These are phyloP conservation scores for Ustilago loliicola DNA, from an alignment of 1,284 basidiomycete genomes.

Conservation along the genomic window DNA sequence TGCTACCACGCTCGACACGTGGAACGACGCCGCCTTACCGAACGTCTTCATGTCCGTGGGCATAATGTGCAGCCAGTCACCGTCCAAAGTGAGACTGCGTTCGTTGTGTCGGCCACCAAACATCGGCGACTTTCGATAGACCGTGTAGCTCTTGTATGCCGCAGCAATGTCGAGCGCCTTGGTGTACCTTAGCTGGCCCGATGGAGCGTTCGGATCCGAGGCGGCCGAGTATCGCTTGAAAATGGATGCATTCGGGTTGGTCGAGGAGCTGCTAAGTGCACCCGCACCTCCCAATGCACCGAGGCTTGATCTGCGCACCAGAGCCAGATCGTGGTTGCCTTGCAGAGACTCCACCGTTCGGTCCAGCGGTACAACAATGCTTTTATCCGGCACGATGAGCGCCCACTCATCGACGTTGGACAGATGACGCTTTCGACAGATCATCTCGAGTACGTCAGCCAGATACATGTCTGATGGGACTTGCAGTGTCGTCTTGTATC, in stretches of 20 bases:
- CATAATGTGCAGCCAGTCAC: conserved; percentile 86
- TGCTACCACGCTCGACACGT: conserved; percentile 86
- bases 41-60: conserved; percentile 57
- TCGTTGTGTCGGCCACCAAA: conserved; percentile 85
- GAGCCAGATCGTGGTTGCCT: conserved; percentile 84
- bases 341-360: conserved; percentile 93
- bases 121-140: conserved; percentile 89
- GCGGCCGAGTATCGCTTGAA: conserved; percentile 74
- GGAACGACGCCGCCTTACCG: conserved; percentile 83
- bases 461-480: conserved; percentile 88
- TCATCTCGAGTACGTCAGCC: conserved; percentile 87
- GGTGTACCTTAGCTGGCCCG: conserved; percentile 74
- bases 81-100: conserved; percentile 91
- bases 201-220: conserved; percentile 75
- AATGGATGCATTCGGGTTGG: conserved; percentile 82
- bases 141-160: conserved; percentile 89
- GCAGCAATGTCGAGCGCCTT: conserved; percentile 67
- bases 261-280: conserved; percentile 72
- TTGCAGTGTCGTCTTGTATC: conserved; percentile 70
- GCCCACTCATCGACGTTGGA: conserved; percentile 65
- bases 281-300: conserved; percentile 70
- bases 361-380: conserved; percentile 89
- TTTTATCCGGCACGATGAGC: conserved; percentile 61
- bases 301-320: conserved; percentile 77
- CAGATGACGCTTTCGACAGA: conserved; percentile 65